These are phyloP conservation scores for Oryza glumipatula DNA, from an alignment of 176 grass and related monocot genomes.

Conservation along the genomic window DNA sequence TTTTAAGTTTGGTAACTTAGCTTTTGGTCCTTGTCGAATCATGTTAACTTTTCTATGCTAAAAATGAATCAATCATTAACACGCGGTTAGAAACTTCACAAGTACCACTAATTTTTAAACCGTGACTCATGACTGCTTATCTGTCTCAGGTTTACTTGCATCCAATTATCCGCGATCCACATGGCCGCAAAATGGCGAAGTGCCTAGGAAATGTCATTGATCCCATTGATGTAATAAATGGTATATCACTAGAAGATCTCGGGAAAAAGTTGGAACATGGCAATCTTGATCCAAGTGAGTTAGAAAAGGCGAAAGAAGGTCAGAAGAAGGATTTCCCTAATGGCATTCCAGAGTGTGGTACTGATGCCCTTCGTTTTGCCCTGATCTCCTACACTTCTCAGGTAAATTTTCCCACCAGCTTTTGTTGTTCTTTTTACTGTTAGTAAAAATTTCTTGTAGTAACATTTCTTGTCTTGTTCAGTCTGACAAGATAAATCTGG, in stretches of 20 bases:
- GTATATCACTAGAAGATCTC: constrained; percentile 61
- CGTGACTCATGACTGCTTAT: background rate
- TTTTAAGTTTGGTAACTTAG: too few species aligned
- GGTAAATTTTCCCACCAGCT: background rate
- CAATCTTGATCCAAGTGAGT: constrained; percentile 70
- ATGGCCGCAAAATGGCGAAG: constrained; percentile 75
- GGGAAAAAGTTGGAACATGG: constrained; percentile 62
- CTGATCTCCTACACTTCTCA: constrained; percentile 69
- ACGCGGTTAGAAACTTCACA: background rate
- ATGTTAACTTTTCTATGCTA: too few species aligned
- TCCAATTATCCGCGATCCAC: constrained; percentile 79
- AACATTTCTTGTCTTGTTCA: background rate
- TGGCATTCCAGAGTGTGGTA: constrained; percentile 78
- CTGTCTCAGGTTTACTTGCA: constrained; percentile 71
- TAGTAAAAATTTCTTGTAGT: background rate
- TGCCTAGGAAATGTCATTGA: constrained; percentile 76
- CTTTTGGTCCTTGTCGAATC: too few species aligned
- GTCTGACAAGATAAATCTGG: background rate
- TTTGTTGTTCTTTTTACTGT: background rate
- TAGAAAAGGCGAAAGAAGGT: constrained; percentile 59
- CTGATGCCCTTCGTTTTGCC: constrained; percentile 73
- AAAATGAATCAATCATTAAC: too few species aligned
- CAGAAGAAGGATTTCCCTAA: constrained; percentile 68
- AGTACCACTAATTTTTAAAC: background rate
- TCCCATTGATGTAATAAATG: constrained; percentile 76